Base-by-base conservation (phyloP, 495 filamentous ascomycete genomes). In the Neurospora tetraspora region DNA sequence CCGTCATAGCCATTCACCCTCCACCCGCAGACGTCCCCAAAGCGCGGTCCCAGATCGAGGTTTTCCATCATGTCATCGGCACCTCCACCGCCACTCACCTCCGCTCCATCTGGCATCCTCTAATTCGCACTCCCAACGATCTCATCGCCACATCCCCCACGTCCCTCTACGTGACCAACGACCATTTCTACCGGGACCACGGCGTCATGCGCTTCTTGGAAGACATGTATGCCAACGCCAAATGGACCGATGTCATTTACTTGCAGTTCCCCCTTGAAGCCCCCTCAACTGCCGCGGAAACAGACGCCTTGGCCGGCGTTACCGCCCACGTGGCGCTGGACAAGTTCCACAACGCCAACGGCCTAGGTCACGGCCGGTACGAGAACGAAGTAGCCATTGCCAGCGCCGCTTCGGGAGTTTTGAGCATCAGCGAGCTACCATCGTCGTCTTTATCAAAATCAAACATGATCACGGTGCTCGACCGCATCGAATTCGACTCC, bases 121-220 rank as follows among this genome's bases (percentile, higher is more conserved):
- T 85, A 34, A 84, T 90, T 73, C 74, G 79, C n/a, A 89, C 89
- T 1, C 89, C 89, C 2, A 91, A 91, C 76, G 89, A 90, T 71
- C 73, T 91, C 68, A 81, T 85, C 68, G 87, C 86, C 37, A 74
- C 77, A 14, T 84, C 80, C 39, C 82, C 85, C 14, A 75, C 72
- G 61, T 85, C 85, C 1, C 82, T 90, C 77, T 88, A 87, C 75
- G 84, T 89, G 5, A 90, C 88, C 7, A 91, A 91, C 74, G 89
- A 90, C 76, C 88, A 91, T 74, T 82, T 78, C 75, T 84, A 89
- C 76, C 80, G 81, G 12, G 79, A 74, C 12, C 73, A 83, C 0
- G 87, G 88, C 1, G 9, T 78, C 5, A 78, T 84, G 79, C 84
- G 88, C 2, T 10, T 78, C 0, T 0, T 89, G 14, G 83, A 85